Conservation (phyloP, 2,329 filamentous ascomycete genomes). For the Coleophoma eucalyptorum region DNA sequence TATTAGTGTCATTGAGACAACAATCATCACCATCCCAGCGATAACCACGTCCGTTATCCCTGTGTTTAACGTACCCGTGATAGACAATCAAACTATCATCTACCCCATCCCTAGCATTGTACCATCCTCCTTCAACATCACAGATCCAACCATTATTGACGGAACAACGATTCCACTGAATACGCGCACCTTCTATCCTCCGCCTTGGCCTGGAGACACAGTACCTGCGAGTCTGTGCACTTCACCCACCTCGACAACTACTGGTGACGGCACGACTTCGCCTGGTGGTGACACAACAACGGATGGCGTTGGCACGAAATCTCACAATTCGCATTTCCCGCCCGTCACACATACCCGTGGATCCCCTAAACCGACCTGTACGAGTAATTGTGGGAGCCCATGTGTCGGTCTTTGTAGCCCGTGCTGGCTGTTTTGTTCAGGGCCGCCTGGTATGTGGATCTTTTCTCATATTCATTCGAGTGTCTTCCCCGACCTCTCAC, state of each 20-base stretch:
- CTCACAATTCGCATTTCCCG: no score
- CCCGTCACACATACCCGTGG: no score
- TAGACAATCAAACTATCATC: not conserved
- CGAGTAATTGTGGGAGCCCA: no score
- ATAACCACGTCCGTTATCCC: not conserved
- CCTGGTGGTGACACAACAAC: no score
- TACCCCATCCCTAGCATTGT: not conserved
- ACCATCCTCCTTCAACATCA: not conserved
- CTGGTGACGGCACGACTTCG: not conserved
- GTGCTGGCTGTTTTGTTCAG: no score
- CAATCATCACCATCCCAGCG: not conserved
- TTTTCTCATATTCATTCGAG: no score
- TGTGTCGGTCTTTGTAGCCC: no score
- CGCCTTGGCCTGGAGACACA: not conserved
- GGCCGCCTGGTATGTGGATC: no score
- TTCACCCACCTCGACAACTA: not conserved
- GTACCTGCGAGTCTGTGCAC: not conserved
- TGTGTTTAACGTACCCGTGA: not conserved
- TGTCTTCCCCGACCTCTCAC: no score
- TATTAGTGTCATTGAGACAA: not conserved
- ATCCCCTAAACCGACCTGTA: no score
- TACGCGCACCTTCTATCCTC: not conserved
- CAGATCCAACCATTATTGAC: not conserved
- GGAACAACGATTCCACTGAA: not conserved
- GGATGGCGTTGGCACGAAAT: no score